Evolutionary conservation across 371 early-diverging fungal genomes (phyloP).

Genomic region (Cokeromyces recurvatus): DNA sequence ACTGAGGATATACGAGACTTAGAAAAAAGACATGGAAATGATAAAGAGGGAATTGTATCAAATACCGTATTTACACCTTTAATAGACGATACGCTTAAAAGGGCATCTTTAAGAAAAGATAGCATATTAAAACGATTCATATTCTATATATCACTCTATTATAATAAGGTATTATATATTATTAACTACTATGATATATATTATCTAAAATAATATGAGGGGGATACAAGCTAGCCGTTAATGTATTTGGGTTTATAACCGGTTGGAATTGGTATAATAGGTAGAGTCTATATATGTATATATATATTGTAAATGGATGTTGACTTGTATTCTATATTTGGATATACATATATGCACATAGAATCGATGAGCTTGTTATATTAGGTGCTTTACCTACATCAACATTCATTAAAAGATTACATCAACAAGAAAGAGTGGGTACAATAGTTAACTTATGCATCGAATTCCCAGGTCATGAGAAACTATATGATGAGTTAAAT

Average conservation of each 20-base stretch:
- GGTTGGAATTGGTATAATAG: constrained; percentile 46
- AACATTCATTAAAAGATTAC: constrained; percentile 26
- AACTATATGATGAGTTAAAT: constrained; percentile 23
- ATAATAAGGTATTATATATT: constrained; percentile 27
- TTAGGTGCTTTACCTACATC: constrained; percentile 48
- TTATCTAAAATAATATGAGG: no score
- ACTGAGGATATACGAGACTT: no score
- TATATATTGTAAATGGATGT: no score
- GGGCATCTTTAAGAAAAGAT: constrained; percentile 18
- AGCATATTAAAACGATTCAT: constrained; percentile 28
- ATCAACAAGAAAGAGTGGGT: constrained; percentile 20
- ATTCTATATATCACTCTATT: constrained; percentile 37
- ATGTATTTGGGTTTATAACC: constrained; percentile 36
- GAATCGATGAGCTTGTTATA: constrained; percentile 30
- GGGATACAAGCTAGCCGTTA: constrained; percentile 38
- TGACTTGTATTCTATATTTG: neutral
- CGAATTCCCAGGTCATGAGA: constrained; percentile 42
- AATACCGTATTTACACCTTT: no score
- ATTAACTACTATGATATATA: no score
- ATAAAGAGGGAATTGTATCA: no score
- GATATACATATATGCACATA: neutral
- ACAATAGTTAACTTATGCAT: constrained; percentile 38
- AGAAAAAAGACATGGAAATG: no score
- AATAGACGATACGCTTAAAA: constrained; percentile 27
- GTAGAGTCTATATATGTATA: no score